A percentile compares a stretch with the other conserved stretches of the same genome.
Conservation (phyloP, 768 basidiomycete genomes). For the Coprinopsis strossmayeri region DNA sequence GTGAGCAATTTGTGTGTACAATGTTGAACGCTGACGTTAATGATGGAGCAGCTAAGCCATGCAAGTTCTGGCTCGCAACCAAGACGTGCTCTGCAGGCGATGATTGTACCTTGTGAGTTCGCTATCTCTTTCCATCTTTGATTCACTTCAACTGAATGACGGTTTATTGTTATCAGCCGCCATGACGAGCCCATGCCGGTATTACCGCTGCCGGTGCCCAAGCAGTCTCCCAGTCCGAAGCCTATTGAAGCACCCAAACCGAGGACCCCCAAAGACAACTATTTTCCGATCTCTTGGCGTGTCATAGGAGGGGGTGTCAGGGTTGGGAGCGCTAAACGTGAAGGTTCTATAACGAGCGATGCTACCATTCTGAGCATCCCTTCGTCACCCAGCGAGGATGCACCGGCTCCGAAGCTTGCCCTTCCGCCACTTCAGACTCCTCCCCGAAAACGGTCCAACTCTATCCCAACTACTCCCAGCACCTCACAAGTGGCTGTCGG, state of each 20-base stretch:
- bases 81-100: slow-evolving; percentile 47
- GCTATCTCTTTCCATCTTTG: background rate
- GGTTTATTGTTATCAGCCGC: slow-evolving; percentile 27
- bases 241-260: slow-evolving; percentile 1
- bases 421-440: background rate
- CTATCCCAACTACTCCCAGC: slow-evolving; percentile 10
- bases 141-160: background rate
- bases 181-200: slow-evolving; percentile 28
- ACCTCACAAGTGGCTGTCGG: slow-evolving; percentile 20
- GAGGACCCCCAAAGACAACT: slow-evolving; percentile 29
- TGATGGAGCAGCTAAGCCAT: slow-evolving; percentile 46
- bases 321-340: slow-evolving; percentile 32
- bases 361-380: background rate
- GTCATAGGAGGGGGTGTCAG: slow-evolving; percentile 77
- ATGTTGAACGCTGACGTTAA: background rate
- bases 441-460: slow-evolving; percentile 11
- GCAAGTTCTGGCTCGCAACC: slow-evolving; percentile 44
- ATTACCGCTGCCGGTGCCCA: slow-evolving; percentile 2
- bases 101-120: slow-evolving; percentile 53
- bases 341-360: background rate
- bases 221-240: background rate
- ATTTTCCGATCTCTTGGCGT: slow-evolving; percentile 65
- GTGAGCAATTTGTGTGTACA: slow-evolving; percentile 20
- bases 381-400: background rate
- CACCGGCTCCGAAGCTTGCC: background rate